These are phyloP conservation scores for Ploettnerulaceae sp. DNA, from an alignment of 2,329 filamentous ascomycete species.

Conservation along the genomic window DNA sequence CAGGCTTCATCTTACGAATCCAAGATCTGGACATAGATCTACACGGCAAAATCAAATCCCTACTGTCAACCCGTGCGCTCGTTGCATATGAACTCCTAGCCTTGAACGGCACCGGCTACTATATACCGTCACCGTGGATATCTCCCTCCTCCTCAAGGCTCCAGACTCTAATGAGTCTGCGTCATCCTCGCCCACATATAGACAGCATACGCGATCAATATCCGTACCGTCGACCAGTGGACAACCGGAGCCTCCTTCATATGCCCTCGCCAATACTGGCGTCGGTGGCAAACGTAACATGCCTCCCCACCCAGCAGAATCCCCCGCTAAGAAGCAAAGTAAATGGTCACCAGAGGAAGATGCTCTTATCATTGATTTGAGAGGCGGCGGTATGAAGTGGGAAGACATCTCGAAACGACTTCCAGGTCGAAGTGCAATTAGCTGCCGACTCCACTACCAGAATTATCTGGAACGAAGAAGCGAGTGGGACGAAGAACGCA, in stretches of 20 bases:
- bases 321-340: slow-evolving; percentile 86
- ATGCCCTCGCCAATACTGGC: slow-evolving; percentile 25
- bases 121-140: slow-evolving; percentile 79
- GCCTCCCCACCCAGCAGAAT: slow-evolving; percentile 52
- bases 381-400: slow-evolving; percentile 94
- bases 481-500: slow-evolving; percentile 96
- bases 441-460: slow-evolving; percentile 90
- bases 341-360: slow-evolving; percentile 97
- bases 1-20: slow-evolving; percentile 15
- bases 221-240: slow-evolving; percentile 27
- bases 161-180: slow-evolving; percentile 68
- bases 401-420: slow-evolving; percentile 92
- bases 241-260: slow-evolving; percentile 24
- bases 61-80: not conserved
- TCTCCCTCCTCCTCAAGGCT: slow-evolving; percentile 80
- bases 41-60: slow-evolving; percentile 8
- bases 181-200: slow-evolving; percentile 40
- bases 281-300: slow-evolving; percentile 45
- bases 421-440: slow-evolving; percentile 87
- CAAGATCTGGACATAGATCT: slow-evolving; percentile 7
- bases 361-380: slow-evolving; percentile 85
- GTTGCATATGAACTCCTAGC: slow-evolving; percentile 33
- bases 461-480: slow-evolving; percentile 92
- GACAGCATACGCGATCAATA: slow-evolving; percentile 29
- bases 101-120: slow-evolving; percentile 33